Base-by-base conservation (phyloP, 768 basidiomycete genomes). In the Clitopilus hobsonii region DNA sequence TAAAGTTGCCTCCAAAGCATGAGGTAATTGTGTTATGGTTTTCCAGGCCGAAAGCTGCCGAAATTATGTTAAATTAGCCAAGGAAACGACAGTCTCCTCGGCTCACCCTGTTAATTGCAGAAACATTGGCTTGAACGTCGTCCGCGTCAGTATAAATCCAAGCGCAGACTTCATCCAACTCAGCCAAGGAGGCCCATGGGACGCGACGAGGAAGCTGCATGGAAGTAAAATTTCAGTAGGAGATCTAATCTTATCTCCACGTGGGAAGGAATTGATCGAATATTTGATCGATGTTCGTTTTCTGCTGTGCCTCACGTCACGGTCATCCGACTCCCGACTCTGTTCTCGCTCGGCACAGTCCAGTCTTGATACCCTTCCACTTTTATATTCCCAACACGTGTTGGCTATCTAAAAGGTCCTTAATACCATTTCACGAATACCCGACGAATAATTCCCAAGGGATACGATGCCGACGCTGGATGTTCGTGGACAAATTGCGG, bases 181-280 rank as follows among this genome's bases (percentile, higher is more conserved):
- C 92, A 28, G 69, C 61, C 6, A 83, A 66, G 29, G 79, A 77
- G 13, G 83, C 69, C 92, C 93, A 95, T 3, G 91, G 89, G 0
- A 91, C 86, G 27, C 91, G 81, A 51, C 88, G 82, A 54, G 92
- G 93, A 20, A 91, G 78, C 57, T 80, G 75, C 89, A 90, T 89
- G 30, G 51, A 45, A 20, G 22, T 54, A 18, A 38, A 51, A 22
- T 22, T 47, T 38, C 13, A 28, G 38, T 23, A 16, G 6, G 23
- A 55, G 47, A 58, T 48, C 36, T 53, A 32, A 64, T 61, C 60
- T 58, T 56, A 63, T 61, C 63, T 61, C 47, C 52, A 60, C 54
- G 51, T 53, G 55, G 13, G 24, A 26, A 28, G 54, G 26, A 23
- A 8, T 7, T 45, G 36, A 54, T 54, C 32, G 11, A 51, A 51